Base-by-base conservation (phyloP, 1,139 yeast genomes). In the Suhomyces atakaporum region DNA sequence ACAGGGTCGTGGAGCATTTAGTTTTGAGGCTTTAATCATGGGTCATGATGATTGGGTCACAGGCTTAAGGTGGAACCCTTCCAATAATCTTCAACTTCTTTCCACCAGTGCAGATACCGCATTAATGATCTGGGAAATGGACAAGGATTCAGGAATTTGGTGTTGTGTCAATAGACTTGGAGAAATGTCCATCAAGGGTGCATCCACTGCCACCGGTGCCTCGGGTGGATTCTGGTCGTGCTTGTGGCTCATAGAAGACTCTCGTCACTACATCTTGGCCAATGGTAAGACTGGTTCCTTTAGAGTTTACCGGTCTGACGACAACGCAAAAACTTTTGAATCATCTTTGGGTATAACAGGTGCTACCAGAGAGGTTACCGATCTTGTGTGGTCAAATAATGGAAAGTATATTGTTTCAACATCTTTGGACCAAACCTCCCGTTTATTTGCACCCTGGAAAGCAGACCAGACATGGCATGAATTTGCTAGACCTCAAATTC, bases 31-130 rank as follows among this genome's bases (percentile, higher is more conserved):
- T 0, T 75, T 94, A 44, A 79, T 94, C 21, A 84, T 92, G 84
- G 98, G 98, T 7, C 98, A 94, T 58, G 99, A 94, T 56, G 99
- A 94, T 60, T 94, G 98, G 98, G 83, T 94, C 19, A 80, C 92
- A 9, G 81, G 89, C 7, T 68, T 92, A 29, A 71, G 75, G 38
- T 94, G 98, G 97, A 86, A 84, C 51, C 83, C 84, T 16, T 54
- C 64, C 2, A 54, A 63, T 5, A 73, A 76, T 39, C 56, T 79
- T 16, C 79, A 77, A 48, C 67, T 92, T 18, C 65, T 94, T 29
- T 87, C 97, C 0, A 81, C 96, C 1, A 86, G 96, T 36, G 95
- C 97, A 0, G 98, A 94, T 55, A 85, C 97, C 0, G 87, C 96
- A 1, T 69, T 92, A 36, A 90, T 94, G 87, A 67, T 90, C n/a